These are phyloP conservation scores for Scutellaria baicalensis DNA, from an alignment of 257 asterid genomes.

Conservation along the genomic window DNA sequence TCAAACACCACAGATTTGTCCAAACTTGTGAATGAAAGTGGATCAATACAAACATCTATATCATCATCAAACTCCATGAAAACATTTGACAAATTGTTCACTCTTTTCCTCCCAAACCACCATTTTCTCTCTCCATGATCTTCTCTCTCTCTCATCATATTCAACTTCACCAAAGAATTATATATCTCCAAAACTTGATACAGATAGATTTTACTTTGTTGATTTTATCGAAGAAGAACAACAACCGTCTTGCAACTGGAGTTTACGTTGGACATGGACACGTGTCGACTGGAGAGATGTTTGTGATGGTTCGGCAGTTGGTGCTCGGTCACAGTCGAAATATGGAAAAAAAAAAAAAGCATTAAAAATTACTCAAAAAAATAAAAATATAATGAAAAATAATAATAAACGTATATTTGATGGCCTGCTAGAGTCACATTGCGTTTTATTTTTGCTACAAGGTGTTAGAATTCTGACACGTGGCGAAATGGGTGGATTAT, in stretches of 20 bases:
- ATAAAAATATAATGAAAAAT: no score
- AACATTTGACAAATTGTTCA: slow-evolving; percentile 18
- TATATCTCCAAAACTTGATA: neutral
- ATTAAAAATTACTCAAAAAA: no score
- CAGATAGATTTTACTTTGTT: no score
- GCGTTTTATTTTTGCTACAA: no score
- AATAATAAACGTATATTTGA: no score
- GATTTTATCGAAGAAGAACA: neutral
- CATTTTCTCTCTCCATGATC: slow-evolving; percentile 21
- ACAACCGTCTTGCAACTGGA: slow-evolving; percentile 9
- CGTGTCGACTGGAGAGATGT: slow-evolving; percentile 15
- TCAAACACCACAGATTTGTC: slow-evolving; percentile 34
- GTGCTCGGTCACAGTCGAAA: no score
- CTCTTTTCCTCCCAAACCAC: slow-evolving; percentile 55
- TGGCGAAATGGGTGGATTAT: no score
- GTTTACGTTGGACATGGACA: slow-evolving; percentile 27
- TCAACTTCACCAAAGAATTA: no score
- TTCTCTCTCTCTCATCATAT: no score
- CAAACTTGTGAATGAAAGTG: neutral
- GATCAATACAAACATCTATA: neutral
- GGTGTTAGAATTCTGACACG: no score
- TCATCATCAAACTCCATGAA: slow-evolving; percentile 7
- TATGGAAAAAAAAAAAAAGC: no score
- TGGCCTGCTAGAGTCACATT: no score
- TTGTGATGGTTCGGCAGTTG: slow-evolving; percentile 11